Evolutionary conservation across 1,139 yeast species (phyloP).

Genomic region (Lodderomyces orthopsilosis): DNA sequence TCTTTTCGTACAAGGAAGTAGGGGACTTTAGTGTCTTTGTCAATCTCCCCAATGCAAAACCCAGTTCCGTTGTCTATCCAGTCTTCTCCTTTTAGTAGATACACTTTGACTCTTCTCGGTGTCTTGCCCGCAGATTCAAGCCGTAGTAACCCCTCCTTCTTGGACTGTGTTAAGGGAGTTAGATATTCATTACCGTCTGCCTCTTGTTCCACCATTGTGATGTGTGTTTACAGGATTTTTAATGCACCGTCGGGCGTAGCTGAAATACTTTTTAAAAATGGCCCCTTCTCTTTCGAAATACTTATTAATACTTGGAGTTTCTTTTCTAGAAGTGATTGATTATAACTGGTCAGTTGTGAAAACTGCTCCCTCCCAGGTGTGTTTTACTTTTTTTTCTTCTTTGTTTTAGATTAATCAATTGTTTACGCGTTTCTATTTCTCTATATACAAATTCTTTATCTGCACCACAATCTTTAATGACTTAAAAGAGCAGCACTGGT

Average conservation of each 20-base stretch:
- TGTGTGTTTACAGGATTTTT: neutral
- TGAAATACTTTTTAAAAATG: no score
- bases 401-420: neutral
- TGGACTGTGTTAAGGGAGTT: conserved; percentile 3
- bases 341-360: no score
- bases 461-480: no score
- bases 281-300: no score
- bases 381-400: neutral
- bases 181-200: neutral
- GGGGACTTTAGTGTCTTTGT: conserved; percentile 42
- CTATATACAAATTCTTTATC: conserved; percentile 1
- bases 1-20: conserved; percentile 75
- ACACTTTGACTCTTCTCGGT: conserved; percentile 85
- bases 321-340: no score
- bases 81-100: conserved; percentile 71
- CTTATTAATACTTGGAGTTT: no score
- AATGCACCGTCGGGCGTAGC: no score
- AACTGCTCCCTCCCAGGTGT: no score
- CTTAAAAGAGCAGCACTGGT: conserved; percentile 73
- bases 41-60: conserved; percentile 71
- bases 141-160: conserved; percentile 8
- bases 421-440: neutral
- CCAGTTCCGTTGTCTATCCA: conserved; percentile 97
- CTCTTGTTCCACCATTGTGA: neutral
- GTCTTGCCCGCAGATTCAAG: conserved; percentile 15